Evolutionary conservation across 495 filamentous ascomycete species (phyloP).

Genomic region (Polyplosphaeria fusca): DNA sequence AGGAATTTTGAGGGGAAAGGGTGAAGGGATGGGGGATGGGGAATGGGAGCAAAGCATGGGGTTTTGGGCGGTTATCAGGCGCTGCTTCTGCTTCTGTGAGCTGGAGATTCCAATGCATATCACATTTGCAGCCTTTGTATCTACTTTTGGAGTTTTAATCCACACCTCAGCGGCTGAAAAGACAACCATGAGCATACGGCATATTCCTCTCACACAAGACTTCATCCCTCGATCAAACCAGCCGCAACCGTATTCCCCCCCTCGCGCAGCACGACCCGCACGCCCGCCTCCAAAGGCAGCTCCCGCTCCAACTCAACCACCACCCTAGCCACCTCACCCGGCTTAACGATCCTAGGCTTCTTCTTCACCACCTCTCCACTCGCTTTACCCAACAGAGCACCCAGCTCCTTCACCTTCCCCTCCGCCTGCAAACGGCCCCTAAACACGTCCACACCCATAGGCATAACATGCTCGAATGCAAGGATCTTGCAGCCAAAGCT

Average conservation of each 20-base stretch:
- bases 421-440: conserved; percentile 76
- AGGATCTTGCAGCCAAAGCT: conserved; percentile 77
- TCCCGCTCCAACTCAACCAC: conserved; percentile 70
- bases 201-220: too few species aligned
- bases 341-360: conserved; percentile 76
- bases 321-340: conserved; percentile 63
- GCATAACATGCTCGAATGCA: conserved; percentile 83
- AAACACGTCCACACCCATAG: conserved; percentile 85
- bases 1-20: not conserved
- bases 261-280: conserved; percentile 74
- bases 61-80: too few species aligned
- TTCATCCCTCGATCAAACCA: conserved; percentile 60
- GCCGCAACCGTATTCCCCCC: conserved; percentile 82
- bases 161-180: too few species aligned
- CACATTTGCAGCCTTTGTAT: too few species aligned
- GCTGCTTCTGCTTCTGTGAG: too few species aligned
- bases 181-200: too few species aligned
- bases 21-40: conserved; percentile 11
- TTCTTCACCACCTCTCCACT: conserved; percentile 70
- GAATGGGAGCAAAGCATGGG: too few species aligned
- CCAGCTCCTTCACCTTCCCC: conserved; percentile 66
- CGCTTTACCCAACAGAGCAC: conserved; percentile 71
- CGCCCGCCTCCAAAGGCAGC: conserved; percentile 74
- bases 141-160: too few species aligned
- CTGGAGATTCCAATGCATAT: too few species aligned